Evolutionary conservation across 1,284 basidiomycete genomes (phyloP).

Genomic region (Golubevia sp.): DNA sequence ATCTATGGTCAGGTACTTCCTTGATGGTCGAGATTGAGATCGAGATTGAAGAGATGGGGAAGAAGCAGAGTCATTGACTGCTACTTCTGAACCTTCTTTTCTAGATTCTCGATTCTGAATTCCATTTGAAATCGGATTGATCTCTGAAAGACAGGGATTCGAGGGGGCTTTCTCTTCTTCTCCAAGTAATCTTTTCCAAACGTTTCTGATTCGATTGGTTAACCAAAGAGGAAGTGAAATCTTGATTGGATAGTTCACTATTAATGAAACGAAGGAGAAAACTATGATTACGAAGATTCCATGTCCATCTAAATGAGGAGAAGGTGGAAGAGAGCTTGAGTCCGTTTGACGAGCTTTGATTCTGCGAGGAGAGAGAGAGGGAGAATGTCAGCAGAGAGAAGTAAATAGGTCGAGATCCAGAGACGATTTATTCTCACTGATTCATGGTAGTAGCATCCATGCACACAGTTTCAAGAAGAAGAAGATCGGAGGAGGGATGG

Average conservation of each 20-base stretch:
- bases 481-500: too few relatives aligned
- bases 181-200: background rate
- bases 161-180: slow-evolving; percentile 3
- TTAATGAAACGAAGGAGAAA: slow-evolving; percentile 47
- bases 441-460: too few relatives aligned
- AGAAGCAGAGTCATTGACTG: background rate
- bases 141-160: too few relatives aligned
- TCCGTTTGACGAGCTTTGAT: too few relatives aligned
- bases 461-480: too few relatives aligned
- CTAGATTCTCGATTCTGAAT: too few relatives aligned
- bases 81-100: background rate
- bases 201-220: slow-evolving; percentile 5
- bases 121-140: background rate
- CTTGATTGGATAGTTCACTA: slow-evolving; percentile 43
- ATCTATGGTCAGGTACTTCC: slow-evolving; percentile 15
- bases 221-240: slow-evolving; percentile 33
- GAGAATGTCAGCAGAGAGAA: too few relatives aligned
- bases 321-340: too few relatives aligned
- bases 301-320: slow-evolving; percentile 34
- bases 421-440: too few relatives aligned
- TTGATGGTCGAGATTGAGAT: too few relatives aligned
- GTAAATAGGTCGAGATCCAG: too few relatives aligned
- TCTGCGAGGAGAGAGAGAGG: too few relatives aligned
- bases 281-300: slow-evolving; percentile 56
- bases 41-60: background rate